Evolutionary conservation across 2,329 filamentous ascomycete genomes (phyloP).

Genomic region (Diplodia mutila): DNA sequence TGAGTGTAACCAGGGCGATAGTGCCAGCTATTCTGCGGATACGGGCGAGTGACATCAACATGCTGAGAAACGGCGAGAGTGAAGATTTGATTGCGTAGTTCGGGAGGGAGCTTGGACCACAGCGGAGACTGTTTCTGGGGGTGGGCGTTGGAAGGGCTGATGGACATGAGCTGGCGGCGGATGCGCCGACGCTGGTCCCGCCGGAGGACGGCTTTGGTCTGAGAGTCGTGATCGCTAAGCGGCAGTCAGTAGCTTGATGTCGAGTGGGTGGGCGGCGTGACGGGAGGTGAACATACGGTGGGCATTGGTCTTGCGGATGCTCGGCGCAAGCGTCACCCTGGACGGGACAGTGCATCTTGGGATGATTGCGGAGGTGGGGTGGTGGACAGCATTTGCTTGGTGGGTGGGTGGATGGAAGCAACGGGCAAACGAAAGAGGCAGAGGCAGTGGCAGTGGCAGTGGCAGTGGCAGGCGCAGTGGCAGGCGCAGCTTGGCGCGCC

Average conservation of each 20-base stretch:
- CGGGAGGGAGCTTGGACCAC: slow-evolving; percentile 33
- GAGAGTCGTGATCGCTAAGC: not conserved
- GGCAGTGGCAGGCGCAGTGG: too few species aligned
- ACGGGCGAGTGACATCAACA: slow-evolving; percentile 26
- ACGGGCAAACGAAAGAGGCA: not conserved
- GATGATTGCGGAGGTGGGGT: not conserved
- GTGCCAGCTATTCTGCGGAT: slow-evolving; percentile 27
- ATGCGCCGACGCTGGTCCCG: not conserved
- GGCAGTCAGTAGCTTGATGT: not conserved
- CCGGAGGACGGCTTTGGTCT: not conserved
- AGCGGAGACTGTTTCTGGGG: slow-evolving; percentile 33
- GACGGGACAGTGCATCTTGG: not conserved
- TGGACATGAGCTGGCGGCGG: slow-evolving; percentile 30
- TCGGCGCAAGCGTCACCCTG: not conserved
- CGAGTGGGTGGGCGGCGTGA: not conserved
- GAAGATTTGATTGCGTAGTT: slow-evolving; percentile 35
- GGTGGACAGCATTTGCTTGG: not conserved
- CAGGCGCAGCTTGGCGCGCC: not conserved
- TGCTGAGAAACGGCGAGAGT: slow-evolving; percentile 30
- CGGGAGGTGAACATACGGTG: not conserved
- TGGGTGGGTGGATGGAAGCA: not conserved
- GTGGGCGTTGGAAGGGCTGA: slow-evolving; percentile 31
- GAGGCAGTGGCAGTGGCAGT: not conserved
- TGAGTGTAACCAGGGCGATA: slow-evolving; percentile 36
- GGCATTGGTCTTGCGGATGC: not conserved